Base-by-base conservation (phyloP, 2,329 filamentous ascomycete species). In the Fusarium sp. region DNA sequence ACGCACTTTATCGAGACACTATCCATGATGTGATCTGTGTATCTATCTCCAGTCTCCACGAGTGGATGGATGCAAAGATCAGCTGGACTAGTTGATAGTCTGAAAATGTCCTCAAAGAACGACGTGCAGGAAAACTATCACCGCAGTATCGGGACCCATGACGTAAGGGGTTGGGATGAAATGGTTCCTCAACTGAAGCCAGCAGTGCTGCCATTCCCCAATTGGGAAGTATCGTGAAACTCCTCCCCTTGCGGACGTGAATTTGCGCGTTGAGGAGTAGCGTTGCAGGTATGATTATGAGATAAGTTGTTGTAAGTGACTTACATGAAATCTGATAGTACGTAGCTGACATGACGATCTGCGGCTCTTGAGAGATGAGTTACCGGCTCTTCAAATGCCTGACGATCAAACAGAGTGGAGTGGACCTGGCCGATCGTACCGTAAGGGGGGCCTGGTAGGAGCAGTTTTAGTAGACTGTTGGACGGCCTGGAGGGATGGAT, bases 331-430 rank as follows among this genome's bases (percentile, higher is more conserved):
- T 46, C 44, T 46, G 44, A 46, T 8, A 29, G 30, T 52, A 40
- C 18, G 49, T 43, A 63, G 47, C 46, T 52, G 56, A 57, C 59
- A 69, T 71, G 67, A 65, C 40, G 60, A 57, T 64, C 47, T 61
- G 55, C 58, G 61, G 46, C 48, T 59, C 56, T 65, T 41, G 54
- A 34, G 62, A 60, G 60, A 59, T 67, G 72, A 64, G 64, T 60
- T 64, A 55, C 54, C 45, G 58, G 70, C 65, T 69, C 25, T 51
- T 55, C 54, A 52, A 69, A 69, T 71, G 55, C 68, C 58, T 69
- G 67, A 68, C 64, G 72, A 70, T 67, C 67, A 72, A 71, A 58
- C 64, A 54, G 34, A 57, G 68, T 70, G 65, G 34, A 57, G 68
- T 70, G 65, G 72, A 62, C 62, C 67, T 65, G 27, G 68, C 53